Conservation (phyloP, 257 asterid genomes). For the Solanum corneliomulleri region DNA sequence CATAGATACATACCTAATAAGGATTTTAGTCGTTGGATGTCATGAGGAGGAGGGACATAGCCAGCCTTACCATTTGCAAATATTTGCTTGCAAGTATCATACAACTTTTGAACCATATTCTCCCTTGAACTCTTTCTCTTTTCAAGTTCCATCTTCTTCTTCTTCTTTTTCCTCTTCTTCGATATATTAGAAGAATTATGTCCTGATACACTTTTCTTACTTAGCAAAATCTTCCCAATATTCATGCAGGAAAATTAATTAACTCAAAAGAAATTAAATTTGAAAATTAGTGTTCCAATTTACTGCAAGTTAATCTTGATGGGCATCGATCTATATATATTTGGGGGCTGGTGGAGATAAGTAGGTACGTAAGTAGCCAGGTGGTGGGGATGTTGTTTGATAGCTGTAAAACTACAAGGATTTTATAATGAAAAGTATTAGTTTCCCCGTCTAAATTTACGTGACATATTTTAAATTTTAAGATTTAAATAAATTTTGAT, state of each 20-base stretch:
- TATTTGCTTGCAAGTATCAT: conserved; percentile 3
- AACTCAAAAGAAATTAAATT: neutral
- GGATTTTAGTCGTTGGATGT: conserved; percentile 2
- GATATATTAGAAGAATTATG: neutral
- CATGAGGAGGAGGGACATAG: conserved; percentile 5
- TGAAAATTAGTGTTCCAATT: neutral
- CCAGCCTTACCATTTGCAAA: neutral
- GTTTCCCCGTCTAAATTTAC: rapidly evolving
- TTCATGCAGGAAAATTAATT: neutral
- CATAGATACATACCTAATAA: neutral
- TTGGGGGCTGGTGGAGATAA: neutral
- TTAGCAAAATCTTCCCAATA: neutral
- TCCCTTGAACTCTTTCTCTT: neutral
- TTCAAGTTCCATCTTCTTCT: neutral
- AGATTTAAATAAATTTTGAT: no score
- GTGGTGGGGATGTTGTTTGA: neutral
- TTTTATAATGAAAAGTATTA: neutral
- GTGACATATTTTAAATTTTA: no score
- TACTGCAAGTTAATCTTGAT: neutral
- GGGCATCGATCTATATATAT: neutral
- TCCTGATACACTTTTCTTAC: neutral
- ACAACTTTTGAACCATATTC: neutral
- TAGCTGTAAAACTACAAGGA: neutral
- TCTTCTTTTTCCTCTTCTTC: neutral
- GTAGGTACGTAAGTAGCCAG: no score